These are phyloP conservation scores for Sporisorium graminicola DNA, from an alignment of 1,284 basidiomycete species.

Conservation along the genomic window DNA sequence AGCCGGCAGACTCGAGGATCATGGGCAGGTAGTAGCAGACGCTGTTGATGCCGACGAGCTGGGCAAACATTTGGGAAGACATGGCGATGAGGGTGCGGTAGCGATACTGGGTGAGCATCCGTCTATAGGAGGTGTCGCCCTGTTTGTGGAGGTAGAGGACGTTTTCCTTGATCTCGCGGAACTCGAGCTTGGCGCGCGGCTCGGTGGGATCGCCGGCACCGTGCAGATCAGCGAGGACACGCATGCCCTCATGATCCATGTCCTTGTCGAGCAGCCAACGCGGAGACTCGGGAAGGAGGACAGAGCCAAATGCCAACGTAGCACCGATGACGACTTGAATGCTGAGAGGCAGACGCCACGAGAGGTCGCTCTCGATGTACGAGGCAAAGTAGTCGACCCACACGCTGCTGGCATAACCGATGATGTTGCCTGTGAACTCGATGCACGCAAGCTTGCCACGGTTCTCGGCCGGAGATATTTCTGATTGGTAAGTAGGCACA, in stretches of 20 bases:
- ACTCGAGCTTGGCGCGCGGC: conserved; percentile 83
- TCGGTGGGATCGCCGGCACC: conserved; percentile 82
- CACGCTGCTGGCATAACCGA: conserved; percentile 94
- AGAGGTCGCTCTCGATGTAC: conserved; percentile 73
- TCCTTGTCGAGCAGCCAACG: conserved; percentile 94
- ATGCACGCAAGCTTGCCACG: conserved; percentile 79
- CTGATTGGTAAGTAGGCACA: conserved; percentile 96
- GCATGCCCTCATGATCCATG: conserved; percentile 85
- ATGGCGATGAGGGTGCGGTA: conserved; percentile 93
- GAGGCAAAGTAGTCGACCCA: conserved; percentile 86
- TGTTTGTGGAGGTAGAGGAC: conserved; percentile 60
- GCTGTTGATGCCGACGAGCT: conserved; percentile 76
- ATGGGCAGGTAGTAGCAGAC: conserved; percentile 87
- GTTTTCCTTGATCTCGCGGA: conserved; percentile 90
- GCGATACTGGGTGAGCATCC: conserved; percentile 90
- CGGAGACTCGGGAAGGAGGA: conserved; percentile 92
- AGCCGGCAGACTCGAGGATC: conserved; percentile 80
- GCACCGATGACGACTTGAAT: conserved; percentile 79
- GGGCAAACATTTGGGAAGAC: conserved; percentile 96
- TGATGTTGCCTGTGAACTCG: conserved; percentile 88
- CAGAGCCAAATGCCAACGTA: conserved; percentile 83
- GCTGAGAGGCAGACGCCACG: conserved; percentile 71
- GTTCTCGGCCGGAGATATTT: conserved; percentile 94
- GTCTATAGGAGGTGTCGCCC: conserved; percentile 82
- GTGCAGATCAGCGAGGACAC: conserved; percentile 89